These are phyloP conservation scores for Hawksworthiomyces lignivorus DNA, from an alignment of 2,329 filamentous ascomycete species.

Conservation along the genomic window DNA sequence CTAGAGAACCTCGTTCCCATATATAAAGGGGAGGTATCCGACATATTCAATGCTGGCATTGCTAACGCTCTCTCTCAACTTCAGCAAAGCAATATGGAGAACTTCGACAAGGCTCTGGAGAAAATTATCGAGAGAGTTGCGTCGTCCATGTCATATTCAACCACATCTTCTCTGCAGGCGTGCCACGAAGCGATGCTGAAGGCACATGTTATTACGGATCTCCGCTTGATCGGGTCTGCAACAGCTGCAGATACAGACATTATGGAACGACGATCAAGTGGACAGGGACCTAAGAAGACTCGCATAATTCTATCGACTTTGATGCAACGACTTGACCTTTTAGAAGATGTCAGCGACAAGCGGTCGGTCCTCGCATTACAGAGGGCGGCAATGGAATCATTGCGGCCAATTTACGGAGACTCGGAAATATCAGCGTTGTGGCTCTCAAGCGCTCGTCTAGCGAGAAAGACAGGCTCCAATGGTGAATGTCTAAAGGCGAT, in stretches of 20 bases:
- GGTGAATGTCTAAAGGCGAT: conserved; percentile 92
- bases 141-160: conserved; percentile 64
- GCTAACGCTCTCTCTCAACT: conserved; percentile 60
- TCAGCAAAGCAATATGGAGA: conserved; percentile 39
- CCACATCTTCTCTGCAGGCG: conserved; percentile 72
- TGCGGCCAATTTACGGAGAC: conserved; percentile 59
- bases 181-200: conserved; percentile 81
- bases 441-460: conserved; percentile 77
- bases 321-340: conserved; percentile 71
- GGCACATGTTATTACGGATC: conserved; percentile 78
- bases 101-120: conserved; percentile 51
- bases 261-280: conserved; percentile 27
- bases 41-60: conserved; percentile 77
- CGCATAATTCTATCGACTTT: conserved; percentile 45
- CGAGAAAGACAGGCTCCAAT: conserved; percentile 74
- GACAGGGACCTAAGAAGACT: conserved; percentile 33
- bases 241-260: neutral
- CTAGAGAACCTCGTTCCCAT: conserved; percentile 58
- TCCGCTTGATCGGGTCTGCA: conserved; percentile 61
- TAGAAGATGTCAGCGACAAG: conserved; percentile 86
- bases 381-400: conserved; percentile 78
- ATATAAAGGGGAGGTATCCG: conserved; percentile 40
- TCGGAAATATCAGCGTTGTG: conserved; percentile 75
- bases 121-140: conserved; percentile 63
- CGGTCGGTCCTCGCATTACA: conserved; percentile 85